phyloP scores from a whole-genome alignment of 1,284 basidiomycete genomes.

The Trichosporon inkin region DNA sequence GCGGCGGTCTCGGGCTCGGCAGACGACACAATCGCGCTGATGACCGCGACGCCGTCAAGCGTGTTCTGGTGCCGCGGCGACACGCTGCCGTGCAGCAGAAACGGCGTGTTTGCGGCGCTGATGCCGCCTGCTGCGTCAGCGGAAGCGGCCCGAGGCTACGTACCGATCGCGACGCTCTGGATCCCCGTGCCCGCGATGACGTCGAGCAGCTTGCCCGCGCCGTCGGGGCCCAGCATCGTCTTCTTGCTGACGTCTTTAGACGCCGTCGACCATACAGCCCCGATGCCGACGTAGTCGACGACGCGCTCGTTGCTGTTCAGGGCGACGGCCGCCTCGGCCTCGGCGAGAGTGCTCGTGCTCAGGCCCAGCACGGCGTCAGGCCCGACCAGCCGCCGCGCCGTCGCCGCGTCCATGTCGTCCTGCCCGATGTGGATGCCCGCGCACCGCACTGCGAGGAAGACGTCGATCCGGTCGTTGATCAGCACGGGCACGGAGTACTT shows the following conservation, averaged over 20 bases:
- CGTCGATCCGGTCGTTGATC: slow-evolving; percentile 88
- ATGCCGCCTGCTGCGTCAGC: slow-evolving; percentile 63
- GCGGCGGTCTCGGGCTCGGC: slow-evolving; percentile 61
- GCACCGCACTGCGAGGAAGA: slow-evolving; percentile 70
- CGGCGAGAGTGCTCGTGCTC: slow-evolving; percentile 66
- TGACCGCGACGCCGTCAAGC: slow-evolving; percentile 81
- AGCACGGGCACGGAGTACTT: slow-evolving; percentile 78
- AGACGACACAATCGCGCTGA: slow-evolving; percentile 80
- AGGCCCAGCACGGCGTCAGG: slow-evolving; percentile 71
- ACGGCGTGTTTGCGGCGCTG: slow-evolving; percentile 67
- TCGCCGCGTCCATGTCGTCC: slow-evolving; percentile 71
- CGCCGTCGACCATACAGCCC: slow-evolving; percentile 68
- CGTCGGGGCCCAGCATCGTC: slow-evolving; percentile 60
- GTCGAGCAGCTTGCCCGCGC: slow-evolving; percentile 63
- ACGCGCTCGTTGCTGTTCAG: slow-evolving; percentile 36
- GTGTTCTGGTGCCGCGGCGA: slow-evolving; percentile 56
- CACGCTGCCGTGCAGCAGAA: slow-evolving; percentile 67
- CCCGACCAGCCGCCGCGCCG: slow-evolving; percentile 70
- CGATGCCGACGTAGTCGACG: slow-evolving; percentile 84
- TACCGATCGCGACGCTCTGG: slow-evolving; percentile 77
- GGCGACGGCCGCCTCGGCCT: slow-evolving; percentile 57
- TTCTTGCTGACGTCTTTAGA: slow-evolving; percentile 64
- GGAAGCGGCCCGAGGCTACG: slow-evolving; percentile 19
- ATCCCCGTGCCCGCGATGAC: slow-evolving; percentile 58
- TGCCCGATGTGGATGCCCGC: slow-evolving; percentile 89